A percentile compares a stretch with the other conserved stretches of the same genome.
Evolutionary conservation across 2,329 filamentous ascomycete species (phyloP).

Genomic region (Ceratocystis destructans): DNA sequence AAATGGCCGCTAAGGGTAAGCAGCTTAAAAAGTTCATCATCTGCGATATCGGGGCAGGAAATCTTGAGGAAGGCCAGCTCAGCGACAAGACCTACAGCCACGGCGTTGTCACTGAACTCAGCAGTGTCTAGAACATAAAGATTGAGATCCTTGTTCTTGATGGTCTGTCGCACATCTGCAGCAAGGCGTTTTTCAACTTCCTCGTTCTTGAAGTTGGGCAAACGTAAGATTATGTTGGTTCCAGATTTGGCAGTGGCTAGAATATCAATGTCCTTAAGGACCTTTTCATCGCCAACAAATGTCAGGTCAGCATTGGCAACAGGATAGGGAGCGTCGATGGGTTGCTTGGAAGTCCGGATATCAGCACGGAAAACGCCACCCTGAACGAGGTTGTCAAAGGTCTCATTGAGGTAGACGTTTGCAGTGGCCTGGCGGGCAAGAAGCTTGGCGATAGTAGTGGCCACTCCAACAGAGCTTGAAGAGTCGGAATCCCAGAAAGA

Average conservation of each 20-base stretch:
- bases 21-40: slow-evolving; percentile 52
- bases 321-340: slow-evolving; percentile 71
- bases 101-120: slow-evolving; percentile 44
- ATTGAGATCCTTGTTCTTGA: slow-evolving; percentile 55
- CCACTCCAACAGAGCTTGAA: slow-evolving; percentile 51
- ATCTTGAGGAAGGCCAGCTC: slow-evolving; percentile 76
- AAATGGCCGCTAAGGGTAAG: slow-evolving; percentile 27
- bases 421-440: slow-evolving; percentile 59
- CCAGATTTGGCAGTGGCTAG: slow-evolving; percentile 54
- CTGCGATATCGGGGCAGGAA: slow-evolving; percentile 51
- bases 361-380: slow-evolving; percentile 77
- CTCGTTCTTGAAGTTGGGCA: slow-evolving; percentile 70
- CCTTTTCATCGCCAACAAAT: slow-evolving; percentile 63
- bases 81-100: slow-evolving; percentile 53
- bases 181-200: slow-evolving; percentile 81
- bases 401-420: slow-evolving; percentile 49
- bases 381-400: slow-evolving; percentile 50
- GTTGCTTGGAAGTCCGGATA: slow-evolving; percentile 68
- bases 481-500: slow-evolving; percentile 86
- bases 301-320: slow-evolving; percentile 65
- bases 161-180: slow-evolving; percentile 51
- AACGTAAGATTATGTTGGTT: slow-evolving; percentile 60
- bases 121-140: slow-evolving; percentile 65
- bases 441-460: slow-evolving; percentile 43
- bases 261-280: slow-evolving; percentile 67